Evolutionary conservation across 225 moss, liverwort and hornwort species (phyloP).

Genomic region (Marchantia polymorpha): DNA sequence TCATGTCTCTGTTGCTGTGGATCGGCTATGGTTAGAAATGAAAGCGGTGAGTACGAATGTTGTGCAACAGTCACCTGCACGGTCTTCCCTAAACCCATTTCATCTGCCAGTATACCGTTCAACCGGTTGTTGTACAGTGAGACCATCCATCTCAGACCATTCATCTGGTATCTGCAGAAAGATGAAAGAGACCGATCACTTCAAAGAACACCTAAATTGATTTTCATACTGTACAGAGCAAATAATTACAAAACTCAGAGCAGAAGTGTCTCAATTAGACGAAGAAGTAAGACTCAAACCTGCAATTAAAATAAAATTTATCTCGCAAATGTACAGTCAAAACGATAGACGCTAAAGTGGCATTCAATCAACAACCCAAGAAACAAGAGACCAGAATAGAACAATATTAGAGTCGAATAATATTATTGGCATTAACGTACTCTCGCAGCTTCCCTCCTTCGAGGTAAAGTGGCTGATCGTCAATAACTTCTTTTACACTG

Average conservation of each 20-base stretch:
- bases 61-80: conserved; percentile 51
- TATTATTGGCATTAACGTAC: conserved; percentile 47
- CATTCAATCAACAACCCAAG: no score
- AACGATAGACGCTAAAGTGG: no score
- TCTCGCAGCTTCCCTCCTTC: conserved; percentile 98
- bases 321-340: no score
- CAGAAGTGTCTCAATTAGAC: no score
- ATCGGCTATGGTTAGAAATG: not conserved
- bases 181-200: not conserved
- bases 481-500: conserved; percentile 95
- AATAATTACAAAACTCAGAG: no score
- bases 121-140: conserved; percentile 96
- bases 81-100: conserved; percentile 99
- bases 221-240: no score
- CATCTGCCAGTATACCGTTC: conserved; percentile 98
- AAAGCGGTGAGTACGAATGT: not conserved
- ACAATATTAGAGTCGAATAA: no score
- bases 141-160: conserved; percentile 95
- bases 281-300: no score
- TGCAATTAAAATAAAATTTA: no score
- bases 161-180: conserved; percentile 89
- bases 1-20: not conserved
- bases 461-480: conserved; percentile 71
- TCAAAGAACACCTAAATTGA: not conserved
- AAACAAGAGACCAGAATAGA: no score